Conservation (phyloP, 176 grass and related monocot genomes). For the Juncus inflexus region DNA sequence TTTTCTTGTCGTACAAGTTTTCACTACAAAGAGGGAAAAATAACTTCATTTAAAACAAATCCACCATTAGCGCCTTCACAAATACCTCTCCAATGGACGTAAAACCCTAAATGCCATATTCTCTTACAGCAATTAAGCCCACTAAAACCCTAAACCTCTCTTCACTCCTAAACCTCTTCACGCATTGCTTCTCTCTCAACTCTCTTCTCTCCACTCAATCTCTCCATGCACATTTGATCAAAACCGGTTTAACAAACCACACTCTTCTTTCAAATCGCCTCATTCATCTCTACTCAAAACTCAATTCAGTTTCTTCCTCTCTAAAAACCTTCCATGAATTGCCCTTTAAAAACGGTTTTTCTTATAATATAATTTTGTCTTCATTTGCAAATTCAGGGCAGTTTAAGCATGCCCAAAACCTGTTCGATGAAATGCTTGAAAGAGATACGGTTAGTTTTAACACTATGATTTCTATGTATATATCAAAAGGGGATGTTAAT, state of each 20-base stretch:
- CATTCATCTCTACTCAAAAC: conserved; percentile 50
- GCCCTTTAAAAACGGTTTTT: conserved; percentile 41
- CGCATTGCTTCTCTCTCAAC: conserved; percentile 29
- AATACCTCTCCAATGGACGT: background rate
- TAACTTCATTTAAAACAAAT: no score
- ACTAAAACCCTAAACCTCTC: conserved; percentile 23
- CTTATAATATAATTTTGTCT: conserved; percentile 53
- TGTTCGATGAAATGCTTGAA: conserved; percentile 65
- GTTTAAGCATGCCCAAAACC: conserved; percentile 28
- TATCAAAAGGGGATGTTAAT: conserved; percentile 1
- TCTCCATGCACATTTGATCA: conserved; percentile 56
- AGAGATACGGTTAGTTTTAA: conserved; percentile 62
- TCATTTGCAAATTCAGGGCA: conserved; percentile 19
- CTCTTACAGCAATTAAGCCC: background rate
- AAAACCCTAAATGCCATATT: conserved; percentile 29
- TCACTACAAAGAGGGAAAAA: no score
- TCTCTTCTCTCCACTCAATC: conserved; percentile 31
- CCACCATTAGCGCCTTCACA: background rate
- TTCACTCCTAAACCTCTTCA: conserved; percentile 36
- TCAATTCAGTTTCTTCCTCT: conserved; percentile 27
- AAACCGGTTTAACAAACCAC: conserved; percentile 40
- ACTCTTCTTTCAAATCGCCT: conserved; percentile 57
- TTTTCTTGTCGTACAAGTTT: no score
- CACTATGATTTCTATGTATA: conserved; percentile 53
- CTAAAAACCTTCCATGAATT: conserved; percentile 41